A percentile compares a stretch with the other conserved stretches of the same genome.
Evolutionary conservation across 1,139 yeast genomes (phyloP).

Genomic region (Candida sp.): DNA sequence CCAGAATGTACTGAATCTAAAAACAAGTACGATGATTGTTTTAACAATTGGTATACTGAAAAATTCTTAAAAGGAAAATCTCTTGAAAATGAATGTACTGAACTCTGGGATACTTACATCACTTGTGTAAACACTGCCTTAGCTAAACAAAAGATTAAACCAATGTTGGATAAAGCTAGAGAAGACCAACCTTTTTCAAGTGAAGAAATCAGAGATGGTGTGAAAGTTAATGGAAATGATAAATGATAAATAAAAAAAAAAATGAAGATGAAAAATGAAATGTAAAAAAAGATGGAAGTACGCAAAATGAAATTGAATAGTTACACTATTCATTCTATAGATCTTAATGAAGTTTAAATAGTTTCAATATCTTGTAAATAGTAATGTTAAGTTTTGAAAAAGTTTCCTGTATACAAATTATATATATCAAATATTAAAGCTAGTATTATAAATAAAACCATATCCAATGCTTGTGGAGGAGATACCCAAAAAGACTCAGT

Average conservation of each 20-base stretch:
- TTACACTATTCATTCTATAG: too few relatives aligned
- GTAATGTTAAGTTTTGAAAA: neutral
- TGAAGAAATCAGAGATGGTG: conserved; percentile 29
- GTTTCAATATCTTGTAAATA: conserved; percentile 3
- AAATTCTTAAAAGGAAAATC: conserved; percentile 72
- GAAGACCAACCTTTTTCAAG: conserved; percentile 78
- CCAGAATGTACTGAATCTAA: conserved; percentile 94
- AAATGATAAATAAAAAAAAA: neutral
- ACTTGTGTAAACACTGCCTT: conserved; percentile 80
- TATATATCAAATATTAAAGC: neutral
- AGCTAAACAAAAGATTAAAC: conserved; percentile 67
- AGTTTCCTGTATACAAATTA: neutral
- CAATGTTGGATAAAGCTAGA: conserved; percentile 89
- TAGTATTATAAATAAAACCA: neutral
- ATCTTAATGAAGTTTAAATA: neutral
- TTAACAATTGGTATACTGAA: conserved; percentile 95
- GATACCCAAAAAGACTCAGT: conserved; percentile 32
- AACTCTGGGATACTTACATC: conserved; percentile 83
- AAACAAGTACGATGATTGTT: conserved; percentile 85
- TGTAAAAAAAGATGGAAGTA: neutral
- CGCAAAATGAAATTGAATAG: too few relatives aligned
- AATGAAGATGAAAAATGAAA: neutral
- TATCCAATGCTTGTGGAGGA: conserved; percentile 42
- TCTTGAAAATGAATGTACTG: conserved; percentile 83
- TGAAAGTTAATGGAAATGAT: conserved; percentile 8